phyloP scores from a whole-genome alignment of 306 rosid genomes.

The Senna tora region DNA sequence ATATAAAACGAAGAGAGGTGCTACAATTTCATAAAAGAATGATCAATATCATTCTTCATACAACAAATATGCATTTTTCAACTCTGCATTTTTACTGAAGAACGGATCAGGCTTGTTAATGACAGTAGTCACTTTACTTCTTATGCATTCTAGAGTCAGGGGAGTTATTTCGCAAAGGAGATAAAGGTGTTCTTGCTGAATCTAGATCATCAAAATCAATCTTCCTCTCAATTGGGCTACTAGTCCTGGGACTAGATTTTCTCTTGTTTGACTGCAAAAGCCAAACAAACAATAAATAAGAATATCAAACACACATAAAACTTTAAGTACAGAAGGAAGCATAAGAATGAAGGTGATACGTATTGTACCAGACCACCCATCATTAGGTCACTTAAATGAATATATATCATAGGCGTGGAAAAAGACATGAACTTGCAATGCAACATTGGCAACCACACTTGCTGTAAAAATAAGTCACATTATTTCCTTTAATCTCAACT shows the following conservation, averaged over 20 bases:
- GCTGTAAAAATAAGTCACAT: background rate
- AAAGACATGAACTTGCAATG: slow-evolving; percentile 8
- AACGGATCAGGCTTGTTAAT: slow-evolving; percentile 19
- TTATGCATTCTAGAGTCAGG: slow-evolving; percentile 64
- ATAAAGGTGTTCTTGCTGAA: slow-evolving; percentile 64
- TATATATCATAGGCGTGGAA: slow-evolving; percentile 3
- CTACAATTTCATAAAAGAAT: slow-evolving; percentile 37
- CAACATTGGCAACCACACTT: background rate
- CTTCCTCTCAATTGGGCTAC: slow-evolving; percentile 66
- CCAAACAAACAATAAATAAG: slow-evolving; percentile 14
- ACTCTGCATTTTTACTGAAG: slow-evolving; percentile 1
- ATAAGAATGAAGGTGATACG: background rate
- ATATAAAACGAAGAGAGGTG: slow-evolving; percentile 4
- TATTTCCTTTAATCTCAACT: slow-evolving; percentile 17
- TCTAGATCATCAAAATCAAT: slow-evolving; percentile 61
- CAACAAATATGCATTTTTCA: slow-evolving; percentile 27
- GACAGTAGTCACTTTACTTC: slow-evolving; percentile 42
- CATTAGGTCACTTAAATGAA: slow-evolving; percentile 14
- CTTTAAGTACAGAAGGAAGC: slow-evolving; percentile 1
- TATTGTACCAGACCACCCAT: slow-evolving; percentile 5
- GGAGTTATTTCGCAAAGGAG: slow-evolving; percentile 76
- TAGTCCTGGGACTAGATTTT: slow-evolving; percentile 60
- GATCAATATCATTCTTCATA: slow-evolving; percentile 29
- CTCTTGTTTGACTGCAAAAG: slow-evolving; percentile 83
- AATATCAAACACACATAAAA: background rate